phyloP scores from a whole-genome alignment of 371 early-diverging fungal species.

The Apophysomyces ossiformis region DNA sequence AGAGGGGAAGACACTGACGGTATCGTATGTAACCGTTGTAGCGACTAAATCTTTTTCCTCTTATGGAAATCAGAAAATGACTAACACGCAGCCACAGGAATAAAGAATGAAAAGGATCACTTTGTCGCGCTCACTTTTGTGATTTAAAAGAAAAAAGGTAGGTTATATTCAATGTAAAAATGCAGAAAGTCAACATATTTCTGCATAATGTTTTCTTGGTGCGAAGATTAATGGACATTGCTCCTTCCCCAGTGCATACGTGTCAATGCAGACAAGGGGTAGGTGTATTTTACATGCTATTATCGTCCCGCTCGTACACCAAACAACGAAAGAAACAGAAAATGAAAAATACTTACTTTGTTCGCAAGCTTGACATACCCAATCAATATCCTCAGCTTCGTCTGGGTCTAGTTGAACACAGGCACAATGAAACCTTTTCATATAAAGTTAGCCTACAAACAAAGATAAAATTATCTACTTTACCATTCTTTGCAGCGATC shows the following conservation, averaged over 20 bases:
- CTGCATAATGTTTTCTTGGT: not conserved
- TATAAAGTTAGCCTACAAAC: conserved; percentile 1
- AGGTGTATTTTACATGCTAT: conserved; percentile 7
- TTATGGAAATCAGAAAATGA: not conserved
- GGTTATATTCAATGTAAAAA: conserved; percentile 10
- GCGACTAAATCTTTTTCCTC: not conserved
- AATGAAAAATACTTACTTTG: conserved; percentile 29
- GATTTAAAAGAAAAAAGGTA: not conserved
- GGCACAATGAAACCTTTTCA: conserved; percentile 73
- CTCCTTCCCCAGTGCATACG: conserved; percentile 17
- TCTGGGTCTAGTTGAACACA: conserved; percentile 73
- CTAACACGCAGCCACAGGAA: conserved; percentile 7
- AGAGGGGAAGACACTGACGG: not conserved
- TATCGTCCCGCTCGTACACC: conserved; percentile 7
- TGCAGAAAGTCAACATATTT: conserved; percentile 7
- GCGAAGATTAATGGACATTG: conserved; percentile 5
- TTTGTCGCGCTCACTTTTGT: conserved; percentile 7
- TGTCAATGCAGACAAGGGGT: conserved; percentile 16
- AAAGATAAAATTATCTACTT: conserved; percentile 19
- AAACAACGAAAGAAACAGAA: not conserved
- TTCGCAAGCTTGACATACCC: conserved; percentile 51
- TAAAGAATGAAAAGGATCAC: not conserved
- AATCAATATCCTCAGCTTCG: conserved; percentile 59
- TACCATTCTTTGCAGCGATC: conserved; percentile 80
- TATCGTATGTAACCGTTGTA: not conserved